Percentiles rank a stretch among this genome's conserved stretches.
These are phyloP conservation scores for Trypanosoma avium DNA, from an alignment of 208 protist species.

Conservation along the genomic window DNA sequence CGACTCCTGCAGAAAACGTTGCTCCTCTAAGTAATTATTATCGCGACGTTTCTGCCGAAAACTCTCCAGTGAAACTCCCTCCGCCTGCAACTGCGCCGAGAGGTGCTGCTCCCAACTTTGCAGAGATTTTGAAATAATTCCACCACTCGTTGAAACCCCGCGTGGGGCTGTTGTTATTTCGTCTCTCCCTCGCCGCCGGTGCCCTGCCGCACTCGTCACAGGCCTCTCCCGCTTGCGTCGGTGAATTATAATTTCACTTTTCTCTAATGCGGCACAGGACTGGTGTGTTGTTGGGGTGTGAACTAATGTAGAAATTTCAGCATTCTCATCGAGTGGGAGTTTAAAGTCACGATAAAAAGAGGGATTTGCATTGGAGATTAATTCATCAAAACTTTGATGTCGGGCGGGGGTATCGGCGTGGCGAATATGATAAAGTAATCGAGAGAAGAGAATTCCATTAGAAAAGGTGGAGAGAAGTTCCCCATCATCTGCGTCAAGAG, in stretches of 20 bases:
- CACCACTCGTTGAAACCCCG: conserved; percentile 19
- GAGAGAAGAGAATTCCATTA: conserved; percentile 46
- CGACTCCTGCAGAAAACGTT: conserved; percentile 51
- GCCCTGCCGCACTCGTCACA: conserved; percentile 5
- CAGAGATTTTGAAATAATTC: conserved; percentile 68
- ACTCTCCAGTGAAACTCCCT: conserved; percentile 72
- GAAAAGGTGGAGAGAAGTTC: conserved; percentile 55
- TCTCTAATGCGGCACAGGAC: conserved; percentile 13
- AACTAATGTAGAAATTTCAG: background rate
- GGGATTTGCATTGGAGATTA: conserved; percentile 20
- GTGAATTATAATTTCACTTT: background rate
- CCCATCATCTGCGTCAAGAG: conserved; percentile 41
- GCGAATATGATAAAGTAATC: conserved; percentile 21
- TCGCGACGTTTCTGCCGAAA: conserved; percentile 57
- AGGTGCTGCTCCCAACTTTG: conserved; percentile 66
- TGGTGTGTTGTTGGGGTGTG: background rate
- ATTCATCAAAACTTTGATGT: conserved; percentile 28
- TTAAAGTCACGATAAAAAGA: conserved; percentile 29
- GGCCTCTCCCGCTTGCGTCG: conserved; percentile 30
- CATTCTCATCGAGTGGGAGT: conserved; percentile 13
- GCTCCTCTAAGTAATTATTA: conserved; percentile 66
- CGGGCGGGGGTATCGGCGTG: background rate
- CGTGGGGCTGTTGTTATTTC: background rate
- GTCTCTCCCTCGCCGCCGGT: background rate
- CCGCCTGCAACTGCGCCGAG: conserved; percentile 34